phyloP scores from a whole-genome alignment of 2,329 filamentous ascomycete species.

The Colletotrichum theobromicola region DNA sequence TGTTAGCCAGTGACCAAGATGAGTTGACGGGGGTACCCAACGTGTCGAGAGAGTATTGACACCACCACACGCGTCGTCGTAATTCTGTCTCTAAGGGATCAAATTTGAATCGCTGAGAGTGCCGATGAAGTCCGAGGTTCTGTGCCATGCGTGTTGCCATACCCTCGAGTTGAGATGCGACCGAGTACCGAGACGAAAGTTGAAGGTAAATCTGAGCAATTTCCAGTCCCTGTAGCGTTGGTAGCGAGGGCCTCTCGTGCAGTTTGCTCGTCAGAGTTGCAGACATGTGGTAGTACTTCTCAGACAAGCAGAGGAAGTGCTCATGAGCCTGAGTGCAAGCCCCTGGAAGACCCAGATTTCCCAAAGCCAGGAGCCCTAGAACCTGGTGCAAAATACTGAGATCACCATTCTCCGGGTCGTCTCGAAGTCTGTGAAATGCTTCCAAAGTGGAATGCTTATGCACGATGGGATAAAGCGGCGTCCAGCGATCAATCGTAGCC shows the following conservation, averaged over 20 bases:
- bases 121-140: conserved; percentile 27
- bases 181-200: conserved; percentile 24
- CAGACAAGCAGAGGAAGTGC: conserved; percentile 27
- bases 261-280: conserved; percentile 21
- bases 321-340: conserved; percentile 13
- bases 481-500: conserved; percentile 22
- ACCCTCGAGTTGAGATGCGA: conserved; percentile 27
- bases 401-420: not conserved
- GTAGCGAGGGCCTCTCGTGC: conserved; percentile 20
- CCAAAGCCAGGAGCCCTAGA: conserved; percentile 24
- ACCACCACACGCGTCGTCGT: conserved; percentile 29
- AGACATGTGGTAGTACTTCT: conserved; percentile 23
- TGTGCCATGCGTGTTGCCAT: conserved; percentile 29
- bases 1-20: not conserved
- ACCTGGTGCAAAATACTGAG: conserved; percentile 21
- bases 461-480: conserved; percentile 22
- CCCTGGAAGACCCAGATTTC: conserved; percentile 19
- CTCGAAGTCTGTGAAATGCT: not conserved
- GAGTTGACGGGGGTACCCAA: not conserved
- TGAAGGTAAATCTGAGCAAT: conserved; percentile 29
- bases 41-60: conserved; percentile 29
- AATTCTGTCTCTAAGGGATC: conserved; percentile 30
- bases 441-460: conserved; percentile 25
- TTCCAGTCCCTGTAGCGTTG: conserved; percentile 26
- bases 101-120: conserved; percentile 30